phyloP scores from a whole-genome alignment of 495 filamentous ascomycete species.

The Melanomma pulvis-pyrius region DNA sequence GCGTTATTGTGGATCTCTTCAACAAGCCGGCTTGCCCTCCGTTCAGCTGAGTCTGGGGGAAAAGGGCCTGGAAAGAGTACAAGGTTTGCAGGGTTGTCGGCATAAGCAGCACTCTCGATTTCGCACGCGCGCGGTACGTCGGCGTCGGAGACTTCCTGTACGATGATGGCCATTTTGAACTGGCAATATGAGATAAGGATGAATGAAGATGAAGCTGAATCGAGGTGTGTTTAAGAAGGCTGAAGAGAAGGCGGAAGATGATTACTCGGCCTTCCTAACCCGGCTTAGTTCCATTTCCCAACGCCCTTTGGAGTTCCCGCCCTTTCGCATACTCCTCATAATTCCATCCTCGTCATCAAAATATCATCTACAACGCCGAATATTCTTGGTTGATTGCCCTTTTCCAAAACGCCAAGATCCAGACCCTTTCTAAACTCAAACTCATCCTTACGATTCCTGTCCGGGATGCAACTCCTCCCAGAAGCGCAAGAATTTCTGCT shows the following conservation, averaged over 20 bases:
- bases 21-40: neutral
- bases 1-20: slow-evolving; percentile 3
- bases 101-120: slow-evolving; percentile 10
- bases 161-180: slow-evolving; percentile 13
- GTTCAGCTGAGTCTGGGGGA: slow-evolving; percentile 5
- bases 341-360: neutral
- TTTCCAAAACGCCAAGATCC: too few relatives aligned
- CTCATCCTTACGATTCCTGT: neutral
- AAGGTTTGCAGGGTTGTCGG: neutral
- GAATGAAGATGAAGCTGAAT: neutral
- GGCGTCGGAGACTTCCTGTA: slow-evolving; percentile 23
- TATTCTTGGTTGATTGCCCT: neutral
- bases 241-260: neutral
- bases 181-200: neutral
- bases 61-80: slow-evolving; percentile 19
- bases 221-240: neutral
- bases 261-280: neutral
- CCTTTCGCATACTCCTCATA: slow-evolving; percentile 1
- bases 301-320: neutral
- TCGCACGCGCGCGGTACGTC: slow-evolving; percentile 21
- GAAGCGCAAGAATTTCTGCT: slow-evolving; percentile 4
- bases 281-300: neutral
- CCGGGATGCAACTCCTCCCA: slow-evolving; percentile 12
- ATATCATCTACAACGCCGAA: neutral
- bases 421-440: neutral